Percentiles rank a stretch among this genome's conserved stretches.
These are phyloP conservation scores for Fusarium sp. DNA, from an alignment of 2,329 filamentous ascomycete genomes.

Conservation along the genomic window DNA sequence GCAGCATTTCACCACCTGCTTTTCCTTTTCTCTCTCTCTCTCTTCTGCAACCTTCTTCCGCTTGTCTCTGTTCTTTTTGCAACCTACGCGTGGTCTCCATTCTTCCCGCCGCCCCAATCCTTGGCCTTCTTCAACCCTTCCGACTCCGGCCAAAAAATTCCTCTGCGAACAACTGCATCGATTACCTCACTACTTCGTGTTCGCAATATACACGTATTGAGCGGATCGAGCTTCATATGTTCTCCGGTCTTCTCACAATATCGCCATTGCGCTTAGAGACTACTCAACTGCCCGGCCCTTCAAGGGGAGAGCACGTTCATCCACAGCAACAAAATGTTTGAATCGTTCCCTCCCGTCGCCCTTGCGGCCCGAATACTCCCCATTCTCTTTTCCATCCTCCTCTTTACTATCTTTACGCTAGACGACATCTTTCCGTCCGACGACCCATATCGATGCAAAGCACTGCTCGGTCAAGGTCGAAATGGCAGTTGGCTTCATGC, in stretches of 20 bases:
- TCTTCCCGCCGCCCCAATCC: not conserved
- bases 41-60: not conserved
- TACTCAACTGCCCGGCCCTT: not conserved
- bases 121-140: not conserved
- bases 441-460: constrained; percentile 69
- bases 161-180: not conserved
- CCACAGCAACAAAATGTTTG: constrained; percentile 25
- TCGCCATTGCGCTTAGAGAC: not conserved
- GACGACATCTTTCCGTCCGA: constrained; percentile 23
- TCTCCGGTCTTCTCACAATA: not conserved
- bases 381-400: constrained; percentile 35
- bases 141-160: not conserved
- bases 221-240: not conserved
- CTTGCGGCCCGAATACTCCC: constrained; percentile 36
- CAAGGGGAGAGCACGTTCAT: not conserved
- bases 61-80: not conserved
- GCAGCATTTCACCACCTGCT: not conserved
- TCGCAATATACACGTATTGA: not conserved
- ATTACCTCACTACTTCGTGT: not conserved
- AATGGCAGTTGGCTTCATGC: constrained; percentile 65
- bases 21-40: not conserved
- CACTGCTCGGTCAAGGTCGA: constrained; percentile 55
- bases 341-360: constrained; percentile 18
- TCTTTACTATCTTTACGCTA: constrained; percentile 37
- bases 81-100: not conserved